These are phyloP conservation scores for Lolium rigidum DNA, from an alignment of 176 grass and related monocot species.

Conservation along the genomic window DNA sequence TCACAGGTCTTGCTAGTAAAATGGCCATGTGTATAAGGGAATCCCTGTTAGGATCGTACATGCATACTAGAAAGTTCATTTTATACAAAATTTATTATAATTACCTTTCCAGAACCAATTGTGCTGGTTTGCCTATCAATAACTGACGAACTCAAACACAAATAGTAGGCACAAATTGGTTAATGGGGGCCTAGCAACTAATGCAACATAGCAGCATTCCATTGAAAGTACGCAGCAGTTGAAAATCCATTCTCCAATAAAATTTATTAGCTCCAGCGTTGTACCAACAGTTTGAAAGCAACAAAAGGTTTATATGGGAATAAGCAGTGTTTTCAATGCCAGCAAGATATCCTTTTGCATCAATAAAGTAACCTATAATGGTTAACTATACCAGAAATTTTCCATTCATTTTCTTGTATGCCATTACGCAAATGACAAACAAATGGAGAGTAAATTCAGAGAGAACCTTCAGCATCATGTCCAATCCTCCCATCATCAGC, in stretches of 20 bases:
- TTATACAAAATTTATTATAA: not conserved
- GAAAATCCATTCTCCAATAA: not conserved
- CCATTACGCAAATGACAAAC: not conserved
- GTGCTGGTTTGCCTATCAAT: not conserved
- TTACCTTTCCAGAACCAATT: not conserved
- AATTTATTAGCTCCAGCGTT: not conserved
- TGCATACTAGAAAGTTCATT: not conserved
- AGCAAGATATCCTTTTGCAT: not conserved
- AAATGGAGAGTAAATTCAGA: not conserved
- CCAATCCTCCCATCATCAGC: not conserved
- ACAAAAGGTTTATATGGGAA: not conserved
- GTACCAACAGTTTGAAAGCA: not conserved
- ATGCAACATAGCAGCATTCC: not conserved
- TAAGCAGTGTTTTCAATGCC: not conserved
- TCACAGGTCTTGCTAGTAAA: not conserved
- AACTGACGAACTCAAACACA: not conserved
- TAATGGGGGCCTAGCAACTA: not conserved
- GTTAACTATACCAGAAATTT: not conserved
- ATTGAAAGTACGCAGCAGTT: not conserved
- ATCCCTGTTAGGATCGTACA: not conserved
- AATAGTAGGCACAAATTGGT: not conserved
- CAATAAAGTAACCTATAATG: not conserved
- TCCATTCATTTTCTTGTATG: not conserved
- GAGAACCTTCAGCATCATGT: not conserved
- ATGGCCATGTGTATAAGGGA: not conserved